Base-by-base conservation (phyloP, 2,329 filamentous ascomycete genomes). In the Magnaporthiopsis poae region DNA sequence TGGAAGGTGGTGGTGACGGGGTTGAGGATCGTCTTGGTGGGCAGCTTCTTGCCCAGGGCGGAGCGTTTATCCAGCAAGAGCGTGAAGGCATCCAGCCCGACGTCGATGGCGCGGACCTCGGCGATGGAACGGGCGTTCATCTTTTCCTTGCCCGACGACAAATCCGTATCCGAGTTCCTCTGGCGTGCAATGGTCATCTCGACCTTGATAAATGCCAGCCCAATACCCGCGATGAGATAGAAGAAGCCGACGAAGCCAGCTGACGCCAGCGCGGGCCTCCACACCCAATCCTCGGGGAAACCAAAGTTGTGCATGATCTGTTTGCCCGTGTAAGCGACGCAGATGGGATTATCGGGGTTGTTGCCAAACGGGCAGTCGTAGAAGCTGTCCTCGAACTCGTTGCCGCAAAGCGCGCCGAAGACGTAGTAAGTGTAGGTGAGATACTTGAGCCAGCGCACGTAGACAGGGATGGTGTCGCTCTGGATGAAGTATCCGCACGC, bases 401-500 rank as follows among this genome's bases (percentile, higher is more conserved):
- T 93, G 2, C 84, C 85, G 61, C 81, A 86, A 8, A 92, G 81
- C 2, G 89, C 88, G 0, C 89, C 87, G 71, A 92, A 91, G 0
- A 83, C 84, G 71, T 92, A 92, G 72, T 86, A 90, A 82, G 83
- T 81, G 69, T 87, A 88, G 0, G 85, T 83, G 31, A 82, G 81
- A 79, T 86, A 89, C 75, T 73, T 91, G 1, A 90, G 78, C 90
- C 90, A 93, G 66, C 89, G 82, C n/a, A 91, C 85, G 71, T 92
- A 93, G 0, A 92, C 80, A 0, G 90, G 89, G 3, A 93, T 90
- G 5, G 87, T 86, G 65, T 90, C 86, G 13, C 82, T 81, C 73
- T 92, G 89, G 18, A 92, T 86, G 70, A 93, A 92, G 74, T 88
- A 92, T 0, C 90, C 90, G 69, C 89, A 91, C 0, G 87, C 87